Conservation (phyloP, 306 rosid genomes). For the Clitoria ternatea region DNA sequence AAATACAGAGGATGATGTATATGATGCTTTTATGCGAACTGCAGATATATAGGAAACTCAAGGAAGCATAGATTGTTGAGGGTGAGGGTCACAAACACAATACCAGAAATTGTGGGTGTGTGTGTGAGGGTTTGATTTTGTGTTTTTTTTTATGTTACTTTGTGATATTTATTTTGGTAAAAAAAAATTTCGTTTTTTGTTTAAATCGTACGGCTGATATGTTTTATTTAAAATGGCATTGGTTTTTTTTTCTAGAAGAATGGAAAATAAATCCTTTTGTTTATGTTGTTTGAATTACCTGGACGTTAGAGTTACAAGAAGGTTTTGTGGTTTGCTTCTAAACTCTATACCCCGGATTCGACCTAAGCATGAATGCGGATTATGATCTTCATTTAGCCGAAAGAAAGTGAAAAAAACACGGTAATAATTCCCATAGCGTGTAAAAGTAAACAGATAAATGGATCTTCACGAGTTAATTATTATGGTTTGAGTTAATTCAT, state of each 20-base stretch:
- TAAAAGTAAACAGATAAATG: neutral
- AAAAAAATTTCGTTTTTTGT: neutral
- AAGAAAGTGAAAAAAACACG: too few relatives aligned
- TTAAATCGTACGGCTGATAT: neutral
- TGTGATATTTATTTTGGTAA: too few relatives aligned
- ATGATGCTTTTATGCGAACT: constrained; percentile 1
- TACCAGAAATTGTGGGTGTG: constrained; percentile 25
- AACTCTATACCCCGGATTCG: neutral
- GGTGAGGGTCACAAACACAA: neutral
- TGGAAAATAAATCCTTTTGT: neutral
- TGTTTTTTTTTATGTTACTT: constrained; percentile 21
- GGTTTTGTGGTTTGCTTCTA: neutral
- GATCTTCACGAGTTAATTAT: neutral
- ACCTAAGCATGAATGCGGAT: neutral
- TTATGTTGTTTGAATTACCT: neutral
- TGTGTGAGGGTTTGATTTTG: neutral
- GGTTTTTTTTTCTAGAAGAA: neutral
- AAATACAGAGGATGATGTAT: constrained; percentile 20
- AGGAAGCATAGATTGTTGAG: neutral
- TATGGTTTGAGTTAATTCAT: too few relatives aligned
- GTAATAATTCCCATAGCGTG: too few relatives aligned
- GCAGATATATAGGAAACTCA: constrained; percentile 6
- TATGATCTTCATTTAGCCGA: too few relatives aligned
- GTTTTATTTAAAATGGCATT: neutral
- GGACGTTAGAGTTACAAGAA: too few relatives aligned